Evolutionary conservation across 768 basidiomycete species (phyloP).

Genomic region (Cystobasidium tubakii): DNA sequence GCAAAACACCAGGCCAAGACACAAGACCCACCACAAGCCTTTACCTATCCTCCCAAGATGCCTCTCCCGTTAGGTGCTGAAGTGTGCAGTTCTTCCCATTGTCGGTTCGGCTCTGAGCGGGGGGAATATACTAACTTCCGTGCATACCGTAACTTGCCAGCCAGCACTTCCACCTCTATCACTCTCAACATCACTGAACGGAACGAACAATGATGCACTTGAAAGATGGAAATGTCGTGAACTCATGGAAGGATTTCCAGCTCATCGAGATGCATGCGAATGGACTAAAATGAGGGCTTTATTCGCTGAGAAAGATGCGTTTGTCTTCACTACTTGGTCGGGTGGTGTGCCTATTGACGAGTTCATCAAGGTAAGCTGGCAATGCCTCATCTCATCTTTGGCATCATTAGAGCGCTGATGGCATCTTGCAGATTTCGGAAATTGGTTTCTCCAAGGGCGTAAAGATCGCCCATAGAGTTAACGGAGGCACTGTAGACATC

Average conservation of each 20-base stretch:
- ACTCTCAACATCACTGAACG: constrained; percentile 30
- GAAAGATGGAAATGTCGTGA: constrained; percentile 38
- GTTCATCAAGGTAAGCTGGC: constrained; percentile 37
- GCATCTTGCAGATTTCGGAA: constrained; percentile 35
- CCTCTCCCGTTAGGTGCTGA: constrained; percentile 16
- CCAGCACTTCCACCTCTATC: constrained; percentile 26
- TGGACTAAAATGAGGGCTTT: constrained; percentile 41
- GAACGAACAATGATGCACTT: constrained; percentile 27
- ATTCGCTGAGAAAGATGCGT: constrained; percentile 38
- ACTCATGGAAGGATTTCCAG: constrained; percentile 36
- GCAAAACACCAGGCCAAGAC: no score
- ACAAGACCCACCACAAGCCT: neutral
- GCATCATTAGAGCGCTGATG: no score
- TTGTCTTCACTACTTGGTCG: constrained; percentile 42
- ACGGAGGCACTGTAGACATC: constrained; percentile 46
- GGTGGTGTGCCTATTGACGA: constrained; percentile 40
- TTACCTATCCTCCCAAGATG: constrained; percentile 6
- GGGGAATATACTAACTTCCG: constrained; percentile 1
- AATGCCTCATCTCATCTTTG: neutral
- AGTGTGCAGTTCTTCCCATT: neutral
- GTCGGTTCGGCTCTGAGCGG: neutral
- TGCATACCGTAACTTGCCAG: neutral
- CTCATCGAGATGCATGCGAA: constrained; percentile 41
- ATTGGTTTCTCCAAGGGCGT: constrained; percentile 43
- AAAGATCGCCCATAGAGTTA: constrained; percentile 42